Evolutionary conservation across 306 rosid species (phyloP), one percentile per base, ranked within the genome.

Genomic region (Quercus dentata): DNA sequence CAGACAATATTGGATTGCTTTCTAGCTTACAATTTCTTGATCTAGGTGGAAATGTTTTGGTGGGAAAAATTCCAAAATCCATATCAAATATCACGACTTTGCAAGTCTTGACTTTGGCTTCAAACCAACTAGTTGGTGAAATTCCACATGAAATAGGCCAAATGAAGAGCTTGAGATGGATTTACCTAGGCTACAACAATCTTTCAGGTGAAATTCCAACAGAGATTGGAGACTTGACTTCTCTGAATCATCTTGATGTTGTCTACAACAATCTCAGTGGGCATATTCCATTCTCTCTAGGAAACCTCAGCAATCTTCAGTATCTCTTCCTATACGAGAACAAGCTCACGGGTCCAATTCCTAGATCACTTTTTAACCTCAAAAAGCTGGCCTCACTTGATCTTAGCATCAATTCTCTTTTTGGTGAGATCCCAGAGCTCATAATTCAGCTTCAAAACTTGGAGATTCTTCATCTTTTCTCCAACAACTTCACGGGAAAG

Each of bases 251-350:
- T 82, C 93, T 96, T 14, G 93, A 96, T 79, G 91, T 96, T 69
- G 98, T 91, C 10, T 96, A 89, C 89, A 96, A 96, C 89, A 91
- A 89, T 25, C 90, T 96, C 86, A 84, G 90, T 0, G 99, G 98
- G 61, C 18, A 52, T 20, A 90, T 96, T 75, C 99, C 99, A 12
- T 73, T 67, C 5, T 88, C 98, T 38, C 56, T 96, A 1, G 96
- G 94, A 31, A 80, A 88, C 83, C 98, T 96, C 56, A 78, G 81
- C 5, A 17, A 79, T 65, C 97, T 96, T 61, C 84, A 79, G 52
- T 89, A 90, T 83, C 89, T 96, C 19, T 96, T 93, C 73, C 97
- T 96, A 76, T 96, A 91, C 83, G 88, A 86, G 78, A 96, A 96
- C 91, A 86, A 85, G 74, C 91, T 96, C 49, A 78, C 89, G 0